Evolutionary conservation across 2,329 filamentous ascomycete species (phyloP).

Genomic region (Fusarium sp.): DNA sequence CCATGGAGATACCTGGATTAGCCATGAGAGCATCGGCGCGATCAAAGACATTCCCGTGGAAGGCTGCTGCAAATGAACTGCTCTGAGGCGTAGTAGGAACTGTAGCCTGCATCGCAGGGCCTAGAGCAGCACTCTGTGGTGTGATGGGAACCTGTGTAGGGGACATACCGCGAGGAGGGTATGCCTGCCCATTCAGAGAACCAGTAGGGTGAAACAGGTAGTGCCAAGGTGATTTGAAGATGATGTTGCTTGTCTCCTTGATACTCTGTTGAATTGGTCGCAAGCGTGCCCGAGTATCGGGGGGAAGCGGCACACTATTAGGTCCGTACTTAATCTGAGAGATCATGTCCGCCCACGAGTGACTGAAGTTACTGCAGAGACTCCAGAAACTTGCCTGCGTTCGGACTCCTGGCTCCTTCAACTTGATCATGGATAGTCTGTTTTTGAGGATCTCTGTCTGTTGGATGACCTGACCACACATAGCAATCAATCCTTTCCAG

Average conservation of each 20-base stretch:
- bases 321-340: constrained; percentile 67
- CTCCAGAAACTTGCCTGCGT: constrained; percentile 73
- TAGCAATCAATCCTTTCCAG: constrained; percentile 78
- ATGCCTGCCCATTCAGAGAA: constrained; percentile 38
- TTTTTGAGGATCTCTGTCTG: constrained; percentile 79
- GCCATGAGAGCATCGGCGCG: constrained; percentile 69
- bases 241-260: constrained; percentile 81
- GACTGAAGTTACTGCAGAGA: constrained; percentile 80
- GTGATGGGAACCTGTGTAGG: constrained; percentile 74
- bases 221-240: constrained; percentile 71
- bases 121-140: constrained; percentile 87
- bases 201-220: constrained; percentile 53
- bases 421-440: constrained; percentile 81
- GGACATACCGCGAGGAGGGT: constrained; percentile 47
- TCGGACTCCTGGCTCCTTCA: constrained; percentile 84
- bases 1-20: constrained; percentile 69
- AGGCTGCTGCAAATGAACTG: constrained; percentile 66
- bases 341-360: constrained; percentile 76
- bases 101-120: constrained; percentile 90
- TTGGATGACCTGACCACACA: constrained; percentile 76
- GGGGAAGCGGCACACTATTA: constrained; percentile 65
- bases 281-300: constrained; percentile 79
- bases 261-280: constrained; percentile 85
- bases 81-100: constrained; percentile 78
- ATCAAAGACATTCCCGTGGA: constrained; percentile 71